Base-by-base conservation (phyloP, 75 land plant species). In the Sequoiadendron giganteum region DNA sequence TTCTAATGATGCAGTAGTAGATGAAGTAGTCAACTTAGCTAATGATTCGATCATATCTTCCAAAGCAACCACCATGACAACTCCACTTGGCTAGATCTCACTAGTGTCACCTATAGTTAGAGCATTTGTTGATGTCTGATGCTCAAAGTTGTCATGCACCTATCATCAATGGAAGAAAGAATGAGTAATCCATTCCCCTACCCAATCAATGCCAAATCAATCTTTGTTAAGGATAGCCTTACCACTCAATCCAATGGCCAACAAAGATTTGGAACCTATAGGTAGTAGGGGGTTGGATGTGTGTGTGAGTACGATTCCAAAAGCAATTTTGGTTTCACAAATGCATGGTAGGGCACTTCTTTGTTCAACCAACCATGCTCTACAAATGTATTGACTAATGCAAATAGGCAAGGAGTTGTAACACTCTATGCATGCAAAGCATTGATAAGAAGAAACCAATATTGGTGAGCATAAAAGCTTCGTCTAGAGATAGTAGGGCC, bases 111-210 rank as follows among this genome's bases (percentile, higher is more conserved):
- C 36, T 81, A 81, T 18, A 43, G 18, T 18, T 5, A 43, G 19
- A 43, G 39, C 39, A 70, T 70, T 70, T 21, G 32, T n/a, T 14
- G 14, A 81, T 40, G 83, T 81, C 10, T 39, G 83, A 36, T 21
- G 21, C 10, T 81, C 39, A 1, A 10, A 81, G 10, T 81, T 39
- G 36, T 81, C 83, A 40, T 81, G 45, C 83, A 81, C 83, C 45
- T 81, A 25, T 81, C 43, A 36, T 38, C 21, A 81, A 43, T 81
- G 45, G 83, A 81, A 81, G 36, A 81, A 81, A 81, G 36, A 36
- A 39, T 81, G 43, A 81, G 45, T 81, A 43, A 81, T 81, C 10
- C 39, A 21, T 81, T 81, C 39, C 83, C 32, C 28, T 70, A 28
- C n/a, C 8, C 5, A 25, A 70, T n/a, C 73, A 70, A 25, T n/a